Conservation (phyloP, 2,329 filamentous ascomycete genomes). For the Periconia sp. region DNA sequence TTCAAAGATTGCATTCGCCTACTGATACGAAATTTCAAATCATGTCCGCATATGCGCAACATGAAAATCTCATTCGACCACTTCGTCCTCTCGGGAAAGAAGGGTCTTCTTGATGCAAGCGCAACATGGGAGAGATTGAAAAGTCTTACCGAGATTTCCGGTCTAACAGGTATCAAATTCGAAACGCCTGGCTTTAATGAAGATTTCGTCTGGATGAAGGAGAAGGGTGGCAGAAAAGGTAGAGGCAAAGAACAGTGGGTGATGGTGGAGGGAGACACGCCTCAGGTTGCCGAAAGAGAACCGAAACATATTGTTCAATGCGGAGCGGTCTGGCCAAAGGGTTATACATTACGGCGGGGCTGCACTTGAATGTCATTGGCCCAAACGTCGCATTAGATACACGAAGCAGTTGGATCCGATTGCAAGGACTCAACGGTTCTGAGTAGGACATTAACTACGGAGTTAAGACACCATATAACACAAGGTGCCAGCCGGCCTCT, state of each 20-base stretch:
- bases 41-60: background rate
- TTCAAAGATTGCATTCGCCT: slow-evolving; percentile 7
- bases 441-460: too few relatives aligned
- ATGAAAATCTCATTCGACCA: slow-evolving; percentile 5
- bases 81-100: slow-evolving; percentile 4
- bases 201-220: slow-evolving; percentile 1
- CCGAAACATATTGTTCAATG: too few relatives aligned
- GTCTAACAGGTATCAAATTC: background rate
- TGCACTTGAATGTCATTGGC: too few relatives aligned
- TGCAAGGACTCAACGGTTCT: too few relatives aligned
- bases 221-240: slow-evolving; percentile 1
- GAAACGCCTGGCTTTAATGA: background rate
- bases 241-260: background rate
- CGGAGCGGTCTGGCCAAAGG: too few relatives aligned
- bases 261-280: too few relatives aligned
- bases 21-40: slow-evolving; percentile 5
- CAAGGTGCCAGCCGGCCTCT: too few relatives aligned
- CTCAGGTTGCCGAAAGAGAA: too few relatives aligned
- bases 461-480: too few relatives aligned
- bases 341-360: too few relatives aligned
- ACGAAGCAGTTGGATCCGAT: too few relatives aligned
- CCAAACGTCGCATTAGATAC: too few relatives aligned
- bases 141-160: background rate
- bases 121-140: slow-evolving; percentile 1
- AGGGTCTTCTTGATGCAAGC: slow-evolving; percentile 1